Evolutionary conservation across 768 basidiomycete species (phyloP).

Genomic region (Clitopilus passeckerianus): DNA sequence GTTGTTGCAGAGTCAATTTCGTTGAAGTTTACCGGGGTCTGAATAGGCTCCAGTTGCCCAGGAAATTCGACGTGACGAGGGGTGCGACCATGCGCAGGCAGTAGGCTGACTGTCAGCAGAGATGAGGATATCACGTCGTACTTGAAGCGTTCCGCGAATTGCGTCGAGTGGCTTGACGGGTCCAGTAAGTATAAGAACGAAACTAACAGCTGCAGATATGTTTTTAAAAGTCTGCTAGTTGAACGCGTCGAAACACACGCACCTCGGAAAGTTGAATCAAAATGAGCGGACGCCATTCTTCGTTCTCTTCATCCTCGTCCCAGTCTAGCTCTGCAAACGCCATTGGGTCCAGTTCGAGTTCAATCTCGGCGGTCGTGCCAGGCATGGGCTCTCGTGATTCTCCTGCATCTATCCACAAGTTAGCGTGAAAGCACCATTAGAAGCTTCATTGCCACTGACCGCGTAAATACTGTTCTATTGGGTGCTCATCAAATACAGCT

Average conservation of each 20-base stretch:
- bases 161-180: slow-evolving; percentile 30
- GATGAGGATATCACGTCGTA: slow-evolving; percentile 81
- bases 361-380: slow-evolving; percentile 39
- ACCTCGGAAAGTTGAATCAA: slow-evolving; percentile 35
- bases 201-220: slow-evolving; percentile 27
- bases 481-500: slow-evolving; percentile 73
- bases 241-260: slow-evolving; percentile 13
- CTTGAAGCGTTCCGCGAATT: slow-evolving; percentile 77
- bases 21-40: slow-evolving; percentile 20
- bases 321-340: slow-evolving; percentile 22
- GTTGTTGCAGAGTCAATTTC: background rate
- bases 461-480: slow-evolving; percentile 67
- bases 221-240: background rate
- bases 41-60: slow-evolving; percentile 42
- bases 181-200: slow-evolving; percentile 30
- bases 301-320: slow-evolving; percentile 9
- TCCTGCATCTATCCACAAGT: slow-evolving; percentile 43
- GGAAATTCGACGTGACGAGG: slow-evolving; percentile 33
- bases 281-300: slow-evolving; percentile 33
- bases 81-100: slow-evolving; percentile 26
- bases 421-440: background rate
- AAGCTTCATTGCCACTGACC: slow-evolving; percentile 30
- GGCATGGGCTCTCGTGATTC: slow-evolving; percentile 55
- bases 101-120: slow-evolving; percentile 53
- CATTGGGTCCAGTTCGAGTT: slow-evolving; percentile 31